Percentiles rank a stretch among this genome's conserved stretches.
Evolutionary conservation across 352 stramenopile genomes (phyloP).

Genomic region (Plasmopara muralis): DNA sequence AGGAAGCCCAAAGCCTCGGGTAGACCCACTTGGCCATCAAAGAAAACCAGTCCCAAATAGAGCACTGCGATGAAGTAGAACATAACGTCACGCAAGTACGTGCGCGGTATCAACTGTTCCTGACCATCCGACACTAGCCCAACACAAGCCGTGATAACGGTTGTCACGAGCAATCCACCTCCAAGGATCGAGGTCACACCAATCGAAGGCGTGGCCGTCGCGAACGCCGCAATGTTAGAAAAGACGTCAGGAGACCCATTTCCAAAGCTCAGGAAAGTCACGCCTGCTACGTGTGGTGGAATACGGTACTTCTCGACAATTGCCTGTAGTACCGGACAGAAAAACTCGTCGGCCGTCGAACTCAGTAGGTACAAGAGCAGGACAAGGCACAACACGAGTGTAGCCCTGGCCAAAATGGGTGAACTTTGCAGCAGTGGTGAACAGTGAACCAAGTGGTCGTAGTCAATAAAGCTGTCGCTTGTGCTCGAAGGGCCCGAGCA

Average conservation of each 20-base stretch:
- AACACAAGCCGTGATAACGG: conserved; percentile 69
- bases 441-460: conserved; percentile 59
- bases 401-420: conserved; percentile 25
- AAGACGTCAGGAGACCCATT: conserved; percentile 78
- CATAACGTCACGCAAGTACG: conserved; percentile 61
- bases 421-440: conserved; percentile 37
- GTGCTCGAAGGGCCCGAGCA: conserved; percentile 23
- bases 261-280: conserved; percentile 78
- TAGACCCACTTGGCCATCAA: conserved; percentile 57
- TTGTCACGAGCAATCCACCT: conserved; percentile 64
- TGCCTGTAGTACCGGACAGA: conserved; percentile 63
- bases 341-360: conserved; percentile 79
- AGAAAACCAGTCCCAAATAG: conserved; percentile 71
- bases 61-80: conserved; percentile 67
- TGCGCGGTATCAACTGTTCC: conserved; percentile 69
- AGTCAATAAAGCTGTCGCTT: conserved; percentile 52
- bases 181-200: conserved; percentile 65
- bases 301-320: conserved; percentile 78
- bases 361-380: conserved; percentile 71
- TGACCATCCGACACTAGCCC: conserved; percentile 60
- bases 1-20: conserved; percentile 63
- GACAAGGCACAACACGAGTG: conserved; percentile 44
- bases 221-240: conserved; percentile 72
- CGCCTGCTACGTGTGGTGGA: conserved; percentile 59
- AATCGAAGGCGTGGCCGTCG: conserved; percentile 54